A percentile compares a stretch with the other conserved stretches of the same genome.
These are phyloP conservation scores for Curvularia lunata DNA, from an alignment of 2,329 filamentous ascomycete genomes.

Conservation along the genomic window DNA sequence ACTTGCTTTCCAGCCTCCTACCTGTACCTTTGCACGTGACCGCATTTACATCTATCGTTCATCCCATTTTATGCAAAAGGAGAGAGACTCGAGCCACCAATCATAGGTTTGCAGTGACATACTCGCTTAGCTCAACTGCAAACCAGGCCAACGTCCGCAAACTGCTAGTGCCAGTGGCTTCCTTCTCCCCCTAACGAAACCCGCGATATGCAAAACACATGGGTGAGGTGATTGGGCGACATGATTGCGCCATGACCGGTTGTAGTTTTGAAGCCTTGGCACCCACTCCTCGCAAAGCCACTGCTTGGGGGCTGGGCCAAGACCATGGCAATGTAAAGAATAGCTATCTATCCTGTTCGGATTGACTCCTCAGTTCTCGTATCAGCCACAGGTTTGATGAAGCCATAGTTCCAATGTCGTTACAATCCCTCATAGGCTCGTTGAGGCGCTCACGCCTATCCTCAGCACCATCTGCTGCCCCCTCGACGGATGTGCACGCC, in stretches of 20 bases:
- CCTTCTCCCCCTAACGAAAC: background rate
- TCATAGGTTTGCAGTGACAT: slow-evolving; percentile 5
- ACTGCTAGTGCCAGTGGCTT: slow-evolving; percentile 8
- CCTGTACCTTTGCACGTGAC: background rate
- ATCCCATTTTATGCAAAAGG: background rate
- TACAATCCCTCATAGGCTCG: slow-evolving; percentile 32
- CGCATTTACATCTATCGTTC: too few species aligned
- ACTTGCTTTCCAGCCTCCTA: background rate
- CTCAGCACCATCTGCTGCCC: slow-evolving; percentile 13
- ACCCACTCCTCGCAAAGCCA: background rate
- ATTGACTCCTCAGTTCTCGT: background rate
- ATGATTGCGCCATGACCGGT: background rate
- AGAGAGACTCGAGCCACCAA: background rate
- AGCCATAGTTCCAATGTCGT: slow-evolving; percentile 14
- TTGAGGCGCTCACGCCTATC: slow-evolving; percentile 24
- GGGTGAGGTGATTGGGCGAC: slow-evolving; percentile 11
- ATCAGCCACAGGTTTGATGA: background rate
- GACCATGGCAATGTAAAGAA: background rate
- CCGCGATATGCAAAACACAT: slow-evolving; percentile 9
- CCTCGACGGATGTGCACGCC: slow-evolving; percentile 7
- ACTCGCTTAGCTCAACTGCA: background rate
- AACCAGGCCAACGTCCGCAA: background rate
- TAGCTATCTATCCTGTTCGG: background rate
- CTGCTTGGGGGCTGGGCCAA: background rate
- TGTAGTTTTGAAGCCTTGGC: slow-evolving; percentile 1